These are phyloP conservation scores for Suillus hirtellus DNA, from an alignment of 768 basidiomycete genomes.

Conservation along the genomic window DNA sequence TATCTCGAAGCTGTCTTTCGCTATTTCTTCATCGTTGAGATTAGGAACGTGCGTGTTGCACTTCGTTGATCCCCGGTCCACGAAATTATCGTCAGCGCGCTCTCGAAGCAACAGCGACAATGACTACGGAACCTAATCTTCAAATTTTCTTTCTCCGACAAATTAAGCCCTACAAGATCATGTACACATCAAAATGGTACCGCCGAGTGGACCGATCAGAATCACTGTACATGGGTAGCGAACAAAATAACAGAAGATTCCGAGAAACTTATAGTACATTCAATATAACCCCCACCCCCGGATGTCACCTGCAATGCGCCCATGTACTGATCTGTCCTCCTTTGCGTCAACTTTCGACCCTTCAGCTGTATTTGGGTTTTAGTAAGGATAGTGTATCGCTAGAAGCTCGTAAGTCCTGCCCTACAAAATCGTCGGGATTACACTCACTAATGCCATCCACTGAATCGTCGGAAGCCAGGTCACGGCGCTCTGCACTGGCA, in stretches of 20 bases:
- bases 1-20: no score
- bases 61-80: background rate
- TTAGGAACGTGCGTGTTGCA: slow-evolving; percentile 31
- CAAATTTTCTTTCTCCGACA: background rate
- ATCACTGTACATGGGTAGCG: background rate
- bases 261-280: background rate
- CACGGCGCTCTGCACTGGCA: background rate
- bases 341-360: background rate
- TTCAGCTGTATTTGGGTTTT: background rate
- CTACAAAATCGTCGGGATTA: background rate
- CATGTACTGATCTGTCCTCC: background rate
- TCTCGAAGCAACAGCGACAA: background rate
- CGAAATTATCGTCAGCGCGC: slow-evolving; percentile 8
- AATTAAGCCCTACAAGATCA: background rate
- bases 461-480: background rate
- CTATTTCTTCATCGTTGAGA: slow-evolving; percentile 35
- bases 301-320: background rate
- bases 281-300: background rate
- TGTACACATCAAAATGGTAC: background rate
- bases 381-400: background rate
- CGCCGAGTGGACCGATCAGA: background rate
- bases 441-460: background rate
- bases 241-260: background rate
- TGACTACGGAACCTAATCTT: no score
- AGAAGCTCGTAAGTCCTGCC: background rate